phyloP scores from a whole-genome alignment of 139 green algal genomes.

The Nannochloris sp. region DNA sequence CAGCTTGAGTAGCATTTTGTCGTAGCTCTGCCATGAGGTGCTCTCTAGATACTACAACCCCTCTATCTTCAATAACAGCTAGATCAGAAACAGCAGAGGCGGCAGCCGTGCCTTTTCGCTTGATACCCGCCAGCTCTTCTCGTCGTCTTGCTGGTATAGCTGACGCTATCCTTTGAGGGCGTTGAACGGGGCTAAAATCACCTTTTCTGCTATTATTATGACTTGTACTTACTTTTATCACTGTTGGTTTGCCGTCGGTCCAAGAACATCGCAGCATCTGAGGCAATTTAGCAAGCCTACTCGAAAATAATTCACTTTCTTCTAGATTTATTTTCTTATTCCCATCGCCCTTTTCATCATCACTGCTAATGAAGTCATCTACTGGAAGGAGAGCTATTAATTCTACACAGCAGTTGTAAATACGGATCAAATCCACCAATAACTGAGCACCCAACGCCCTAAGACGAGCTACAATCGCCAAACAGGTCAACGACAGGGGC shows the following conservation, averaged over 20 bases:
- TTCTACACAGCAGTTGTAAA: constrained; percentile 41
- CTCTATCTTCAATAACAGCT: constrained; percentile 17
- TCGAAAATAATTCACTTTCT: neutral
- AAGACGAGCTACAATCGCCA: constrained; percentile 38
- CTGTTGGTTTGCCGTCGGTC: neutral
- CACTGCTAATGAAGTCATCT: too few relatives aligned
- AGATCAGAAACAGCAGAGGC: neutral
- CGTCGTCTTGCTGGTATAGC: too few relatives aligned
- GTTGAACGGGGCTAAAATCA: neutral
- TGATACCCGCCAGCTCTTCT: neutral
- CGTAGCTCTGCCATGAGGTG: neutral
- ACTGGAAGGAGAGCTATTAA: constrained; percentile 36
- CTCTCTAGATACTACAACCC: constrained; percentile 7
- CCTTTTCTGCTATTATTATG: neutral
- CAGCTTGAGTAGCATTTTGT: neutral
- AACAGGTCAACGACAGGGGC: constrained; percentile 42
- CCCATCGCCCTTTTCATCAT: too few relatives aligned
- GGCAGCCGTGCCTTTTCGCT: neutral
- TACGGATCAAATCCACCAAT: constrained; percentile 22
- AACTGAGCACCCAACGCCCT: constrained; percentile 40
- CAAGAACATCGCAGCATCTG: constrained; percentile 27
- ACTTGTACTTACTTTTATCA: neutral
- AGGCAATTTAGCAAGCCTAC: neutral
- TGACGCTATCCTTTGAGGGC: neutral
- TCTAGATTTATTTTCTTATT: too few relatives aligned